Conservation (phyloP, 192 early-diverging fungal genomes). For the Ambispora gerdemannii region DNA sequence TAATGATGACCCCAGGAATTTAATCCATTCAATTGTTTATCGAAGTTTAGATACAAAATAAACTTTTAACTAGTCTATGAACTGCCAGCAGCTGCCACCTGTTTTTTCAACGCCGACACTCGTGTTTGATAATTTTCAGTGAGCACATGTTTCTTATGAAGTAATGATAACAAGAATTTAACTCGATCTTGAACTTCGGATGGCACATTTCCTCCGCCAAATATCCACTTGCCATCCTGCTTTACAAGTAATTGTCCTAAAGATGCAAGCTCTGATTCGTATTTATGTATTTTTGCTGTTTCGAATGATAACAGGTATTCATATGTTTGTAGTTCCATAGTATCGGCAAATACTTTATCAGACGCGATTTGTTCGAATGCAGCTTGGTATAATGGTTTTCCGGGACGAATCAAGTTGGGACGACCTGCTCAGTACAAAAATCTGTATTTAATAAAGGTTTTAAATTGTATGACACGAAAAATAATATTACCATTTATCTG, state of each 20-base stretch:
- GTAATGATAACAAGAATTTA: slow-evolving; percentile 54
- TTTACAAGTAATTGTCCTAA: slow-evolving; percentile 47
- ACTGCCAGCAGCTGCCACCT: slow-evolving; percentile 12
- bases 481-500: slow-evolving; percentile 65
- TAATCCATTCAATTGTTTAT: background rate
- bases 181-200: slow-evolving; percentile 56
- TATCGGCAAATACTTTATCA: slow-evolving; percentile 69
- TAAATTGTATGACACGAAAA: background rate
- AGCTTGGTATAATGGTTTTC: slow-evolving; percentile 76
- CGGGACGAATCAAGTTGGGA: slow-evolving; percentile 73
- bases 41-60: background rate
- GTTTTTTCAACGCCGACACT: slow-evolving; percentile 34
- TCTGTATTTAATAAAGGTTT: background rate
- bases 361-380: slow-evolving; percentile 75
- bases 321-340: slow-evolving; percentile 74
- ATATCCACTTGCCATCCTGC: slow-evolving; percentile 48
- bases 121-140: slow-evolving; percentile 53
- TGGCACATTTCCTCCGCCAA: slow-evolving; percentile 52
- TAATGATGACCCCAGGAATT: too few species aligned
- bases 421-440: slow-evolving; percentile 55
- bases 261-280: slow-evolving; percentile 59
- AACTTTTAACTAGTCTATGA: background rate
- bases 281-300: slow-evolving; percentile 57
- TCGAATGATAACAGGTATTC: slow-evolving; percentile 56
- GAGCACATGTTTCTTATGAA: slow-evolving; percentile 54